Evolutionary conservation across 768 basidiomycete species (phyloP), one percentile per base, ranked within the genome.

Genomic region (Kwoniella dejecticola): DNA sequence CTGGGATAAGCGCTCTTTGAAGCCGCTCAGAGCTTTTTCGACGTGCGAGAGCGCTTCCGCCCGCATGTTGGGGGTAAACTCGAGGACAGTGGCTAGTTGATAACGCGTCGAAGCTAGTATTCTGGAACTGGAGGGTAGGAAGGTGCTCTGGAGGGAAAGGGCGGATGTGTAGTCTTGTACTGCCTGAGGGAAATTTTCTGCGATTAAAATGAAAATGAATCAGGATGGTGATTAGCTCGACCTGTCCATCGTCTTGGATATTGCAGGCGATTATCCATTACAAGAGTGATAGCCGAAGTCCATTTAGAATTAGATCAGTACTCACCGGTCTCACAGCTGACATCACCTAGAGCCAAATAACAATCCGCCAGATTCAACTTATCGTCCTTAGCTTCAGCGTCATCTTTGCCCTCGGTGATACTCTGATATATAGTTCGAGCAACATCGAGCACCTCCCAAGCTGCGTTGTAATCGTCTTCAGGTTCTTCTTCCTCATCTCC

Each of bases 401-500:
- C 63, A n/a, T 48, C 15, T 27, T 58, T 54, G 19, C 83, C 85
- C 8, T 82, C 82, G 4, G 83, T 80, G 63, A 84, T 83, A 77
- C 88, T 89, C 66, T 87, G 85, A 71, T 90, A 93, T 61, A 95
- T 88, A 11, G 88, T 85, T 40, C 94, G 84, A 21, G 95, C 94
- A 57, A 95, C 86, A 69, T 99, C 96, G n/a, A 99, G 83, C 2
- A 95, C 88, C 74, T 96, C 90, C 93, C 95, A 99, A 12, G 96
- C 92, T 24, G 91, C 91, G 67, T 95, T 96, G 78, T 96, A 96
- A 72, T 98, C 96, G 69, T 99, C 96, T 71, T 96, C 95, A 0
- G 90, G 91, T 15, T 76, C 80, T 0, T 62, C 74, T n/a, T 83
- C 71, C 17, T 63, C 68, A 17, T 80, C 83, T 26, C 57, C 62